Evolutionary conservation across 129 eudicot genomes (phyloP), one percentile per base, ranked within the genome.

Genomic region (Cynara cardunculus): DNA sequence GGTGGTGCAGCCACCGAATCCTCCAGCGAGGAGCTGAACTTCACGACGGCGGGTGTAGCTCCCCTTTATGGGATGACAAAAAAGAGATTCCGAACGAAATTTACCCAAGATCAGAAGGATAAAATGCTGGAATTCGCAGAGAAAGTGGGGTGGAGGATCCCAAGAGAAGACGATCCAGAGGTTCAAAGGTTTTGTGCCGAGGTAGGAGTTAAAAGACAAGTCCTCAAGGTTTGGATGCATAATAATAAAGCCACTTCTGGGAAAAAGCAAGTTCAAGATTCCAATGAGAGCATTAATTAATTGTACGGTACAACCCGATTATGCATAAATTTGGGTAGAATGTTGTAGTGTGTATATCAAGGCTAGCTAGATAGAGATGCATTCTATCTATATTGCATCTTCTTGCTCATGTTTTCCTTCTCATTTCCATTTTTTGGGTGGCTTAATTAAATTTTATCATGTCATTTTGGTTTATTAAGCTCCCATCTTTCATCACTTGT

Each of bases 201-300:
- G 22, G 87, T 89, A 67, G 94, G 96, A 22, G 94, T 93, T 75
- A 93, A 89, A 79, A 91, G 98, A 81, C 96, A 93, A 80, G 97
- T 93, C 3, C 87, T 93, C 69, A 93, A 93, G 88, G 98, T 93
- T 44, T 93, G 98, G 98, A 91, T 93, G 98, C 98, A 93, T 82
- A 93, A 93, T 83, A 93, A 93, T 78, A 93, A 93, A 86, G 89
- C 82, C 67, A 76, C 87, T 75, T 84, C 94, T 64, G 88, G 91
- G 71, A 90, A 88, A 80, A 88, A 90, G 85, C 87, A 76, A 75
- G 76, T 82, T 69, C 87, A 90, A 84, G 94, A 86, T 70, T 66
- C 86, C 81, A 79, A 78, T 32, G 87, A 77, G 21, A 83, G 72
- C 79, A 83, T 83, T 77, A 71, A 77, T 71, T 83, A 69, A 82